Evolutionary conservation across 164 flowering plant species (phyloP).

Genomic region (Hamamelis virginiana): DNA sequence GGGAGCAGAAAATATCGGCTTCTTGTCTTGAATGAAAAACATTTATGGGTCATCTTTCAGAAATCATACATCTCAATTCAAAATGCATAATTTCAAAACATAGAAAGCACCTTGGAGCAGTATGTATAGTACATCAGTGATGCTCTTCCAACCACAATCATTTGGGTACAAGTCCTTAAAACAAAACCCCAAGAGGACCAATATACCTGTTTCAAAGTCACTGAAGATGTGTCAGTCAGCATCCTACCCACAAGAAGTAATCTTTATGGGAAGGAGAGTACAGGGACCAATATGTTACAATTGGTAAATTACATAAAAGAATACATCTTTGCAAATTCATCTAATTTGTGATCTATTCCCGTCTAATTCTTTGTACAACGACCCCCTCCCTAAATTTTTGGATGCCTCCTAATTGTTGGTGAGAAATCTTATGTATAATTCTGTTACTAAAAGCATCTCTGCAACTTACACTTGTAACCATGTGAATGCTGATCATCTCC

Average conservation of each 20-base stretch:
- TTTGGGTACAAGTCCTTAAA: background rate
- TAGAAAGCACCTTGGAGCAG: too few relatives aligned
- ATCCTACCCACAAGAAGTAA: too few relatives aligned
- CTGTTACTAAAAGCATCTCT: background rate
- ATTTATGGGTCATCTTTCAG: too few relatives aligned
- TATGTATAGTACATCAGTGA: background rate
- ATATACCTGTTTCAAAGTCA: background rate
- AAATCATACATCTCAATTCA: too few relatives aligned
- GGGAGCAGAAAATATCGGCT: too few relatives aligned
- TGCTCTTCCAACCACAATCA: background rate
- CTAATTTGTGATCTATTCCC: background rate
- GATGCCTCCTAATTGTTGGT: background rate
- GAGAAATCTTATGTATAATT: background rate
- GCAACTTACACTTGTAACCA: background rate
- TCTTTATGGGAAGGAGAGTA: background rate
- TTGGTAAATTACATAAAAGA: background rate
- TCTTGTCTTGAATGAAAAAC: too few relatives aligned
- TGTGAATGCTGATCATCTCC: slow-evolving; percentile 14
- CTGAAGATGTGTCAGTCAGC: too few relatives aligned
- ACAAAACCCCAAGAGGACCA: background rate
- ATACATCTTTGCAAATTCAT: background rate
- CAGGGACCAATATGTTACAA: background rate
- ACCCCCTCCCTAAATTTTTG: background rate
- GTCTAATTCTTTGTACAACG: background rate
- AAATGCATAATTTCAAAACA: too few relatives aligned